A percentile compares a stretch with the other conserved stretches of the same genome.
phyloP scores from a whole-genome alignment of 2,329 filamentous ascomycete species.

The Fusarium globosum region DNA sequence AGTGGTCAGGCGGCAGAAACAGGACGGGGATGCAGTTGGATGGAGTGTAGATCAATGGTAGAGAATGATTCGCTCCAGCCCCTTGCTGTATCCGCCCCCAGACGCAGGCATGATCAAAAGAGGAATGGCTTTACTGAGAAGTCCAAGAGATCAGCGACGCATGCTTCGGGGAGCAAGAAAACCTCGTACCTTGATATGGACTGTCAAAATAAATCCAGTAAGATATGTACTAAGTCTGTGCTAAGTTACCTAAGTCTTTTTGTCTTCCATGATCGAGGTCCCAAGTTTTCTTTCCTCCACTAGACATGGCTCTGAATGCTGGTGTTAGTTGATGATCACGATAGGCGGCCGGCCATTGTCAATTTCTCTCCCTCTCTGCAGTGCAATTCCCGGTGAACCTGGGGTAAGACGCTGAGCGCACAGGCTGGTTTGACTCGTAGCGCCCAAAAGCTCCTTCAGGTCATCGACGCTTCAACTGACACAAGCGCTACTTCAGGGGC shows the following conservation, averaged over 20 bases:
- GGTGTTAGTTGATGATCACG: conserved; percentile 26
- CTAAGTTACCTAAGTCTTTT: neutral
- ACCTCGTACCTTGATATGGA: neutral
- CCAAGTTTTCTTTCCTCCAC: neutral
- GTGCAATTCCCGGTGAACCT: conserved; percentile 26
- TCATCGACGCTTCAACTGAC: conserved; percentile 30
- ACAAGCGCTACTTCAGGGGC: conserved; percentile 28
- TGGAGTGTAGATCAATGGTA: conserved; percentile 32
- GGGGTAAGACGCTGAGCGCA: conserved; percentile 30
- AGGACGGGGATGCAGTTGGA: conserved; percentile 34
- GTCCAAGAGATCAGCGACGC: conserved; percentile 30
- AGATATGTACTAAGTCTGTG: fast-evolving
- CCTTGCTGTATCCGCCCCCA: conserved; percentile 27
- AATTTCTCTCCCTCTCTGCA: conserved; percentile 10
- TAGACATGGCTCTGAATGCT: conserved; percentile 20
- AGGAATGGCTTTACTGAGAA: conserved; percentile 33
- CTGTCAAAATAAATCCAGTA: neutral
- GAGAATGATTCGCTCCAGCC: conserved; percentile 38
- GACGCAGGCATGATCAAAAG: conserved; percentile 37
- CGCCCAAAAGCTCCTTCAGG: conserved; percentile 17
- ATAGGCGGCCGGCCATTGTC: conserved; percentile 33
- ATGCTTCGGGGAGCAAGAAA: neutral
- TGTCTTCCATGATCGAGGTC: neutral
- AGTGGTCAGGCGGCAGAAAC: conserved; percentile 44
- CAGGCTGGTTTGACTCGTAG: conserved; percentile 22